A percentile compares a stretch with the other conserved stretches of the same genome.
Evolutionary conservation across 164 flowering plant species (phyloP).

Genomic region (Cinnamomum chago): DNA sequence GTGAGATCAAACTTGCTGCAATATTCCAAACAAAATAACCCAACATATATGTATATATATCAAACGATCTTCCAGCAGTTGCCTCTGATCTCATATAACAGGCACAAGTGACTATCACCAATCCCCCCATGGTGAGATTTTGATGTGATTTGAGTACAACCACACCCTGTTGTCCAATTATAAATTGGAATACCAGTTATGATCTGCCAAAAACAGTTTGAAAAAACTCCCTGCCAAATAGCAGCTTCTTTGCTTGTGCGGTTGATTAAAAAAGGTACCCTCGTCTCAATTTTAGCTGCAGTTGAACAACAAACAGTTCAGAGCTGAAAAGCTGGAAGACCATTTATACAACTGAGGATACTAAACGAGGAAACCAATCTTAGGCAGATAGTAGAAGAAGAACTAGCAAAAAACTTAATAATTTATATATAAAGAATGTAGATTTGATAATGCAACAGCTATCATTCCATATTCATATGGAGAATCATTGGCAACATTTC

Average conservation of each 20-base stretch:
- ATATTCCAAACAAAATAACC: no score
- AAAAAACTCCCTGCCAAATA: background rate
- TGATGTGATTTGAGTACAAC: background rate
- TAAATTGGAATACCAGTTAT: background rate
- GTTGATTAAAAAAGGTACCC: background rate
- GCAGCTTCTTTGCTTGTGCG: background rate
- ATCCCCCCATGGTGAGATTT: background rate
- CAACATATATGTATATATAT: no score
- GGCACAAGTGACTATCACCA: background rate
- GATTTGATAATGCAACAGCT: background rate
- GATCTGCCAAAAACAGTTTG: background rate
- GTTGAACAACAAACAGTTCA: background rate
- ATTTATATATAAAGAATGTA: background rate
- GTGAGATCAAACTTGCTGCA: no score
- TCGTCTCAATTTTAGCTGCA: background rate
- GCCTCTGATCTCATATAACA: no score
- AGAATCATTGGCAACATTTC: background rate
- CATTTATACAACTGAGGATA: background rate
- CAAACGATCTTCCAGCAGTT: no score
- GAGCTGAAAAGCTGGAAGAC: background rate
- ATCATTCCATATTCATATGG: background rate
- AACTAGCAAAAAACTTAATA: background rate
- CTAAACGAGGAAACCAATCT: background rate
- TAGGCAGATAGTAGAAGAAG: background rate
- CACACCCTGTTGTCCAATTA: background rate